Evolutionary conservation across 83 land plant genomes (phyloP).

Genomic region (Diphasiastrum complanatum): DNA sequence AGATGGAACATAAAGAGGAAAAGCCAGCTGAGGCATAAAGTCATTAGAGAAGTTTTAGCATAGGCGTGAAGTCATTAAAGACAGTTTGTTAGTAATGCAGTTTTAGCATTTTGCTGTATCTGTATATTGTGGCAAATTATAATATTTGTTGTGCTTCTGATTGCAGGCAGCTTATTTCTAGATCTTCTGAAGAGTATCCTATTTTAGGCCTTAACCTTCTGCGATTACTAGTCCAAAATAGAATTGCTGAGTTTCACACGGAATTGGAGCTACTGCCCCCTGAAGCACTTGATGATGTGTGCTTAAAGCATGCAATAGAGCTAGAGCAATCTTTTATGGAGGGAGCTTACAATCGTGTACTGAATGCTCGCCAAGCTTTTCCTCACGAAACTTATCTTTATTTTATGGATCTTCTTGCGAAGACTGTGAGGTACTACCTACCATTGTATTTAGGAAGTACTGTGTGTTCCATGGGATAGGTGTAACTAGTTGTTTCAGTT

Average conservation of each 20-base stretch:
- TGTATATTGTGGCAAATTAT: not conserved
- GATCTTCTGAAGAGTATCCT: conserved; percentile 50
- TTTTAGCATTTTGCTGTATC: no score
- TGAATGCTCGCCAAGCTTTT: conserved; percentile 57
- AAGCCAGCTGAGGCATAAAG: no score
- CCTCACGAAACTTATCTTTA: conserved; percentile 63
- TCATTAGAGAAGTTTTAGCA: no score
- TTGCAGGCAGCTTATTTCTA: conserved; percentile 49
- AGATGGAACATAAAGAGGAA: no score
- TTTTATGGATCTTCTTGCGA: conserved; percentile 70
- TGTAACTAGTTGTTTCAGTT: not conserved
- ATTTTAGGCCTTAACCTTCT: conserved; percentile 65
- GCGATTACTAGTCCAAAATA: conserved; percentile 62
- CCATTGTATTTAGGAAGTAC: not conserved
- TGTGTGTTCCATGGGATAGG: not conserved
- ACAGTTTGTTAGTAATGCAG: no score
- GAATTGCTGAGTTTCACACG: conserved; percentile 76
- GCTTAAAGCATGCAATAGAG: conserved; percentile 65
- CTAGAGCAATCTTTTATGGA: conserved; percentile 77
- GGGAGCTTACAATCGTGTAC: conserved; percentile 68
- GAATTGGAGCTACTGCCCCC: conserved; percentile 61
- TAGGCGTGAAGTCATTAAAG: no score
- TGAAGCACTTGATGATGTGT: conserved; percentile 48
- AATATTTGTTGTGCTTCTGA: not conserved
- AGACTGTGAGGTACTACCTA: conserved; percentile 53